A percentile compares a stretch with the other conserved stretches of the same genome.
Conservation (phyloP, 495 filamentous ascomycete species). For the Choiromyces venosus region DNA sequence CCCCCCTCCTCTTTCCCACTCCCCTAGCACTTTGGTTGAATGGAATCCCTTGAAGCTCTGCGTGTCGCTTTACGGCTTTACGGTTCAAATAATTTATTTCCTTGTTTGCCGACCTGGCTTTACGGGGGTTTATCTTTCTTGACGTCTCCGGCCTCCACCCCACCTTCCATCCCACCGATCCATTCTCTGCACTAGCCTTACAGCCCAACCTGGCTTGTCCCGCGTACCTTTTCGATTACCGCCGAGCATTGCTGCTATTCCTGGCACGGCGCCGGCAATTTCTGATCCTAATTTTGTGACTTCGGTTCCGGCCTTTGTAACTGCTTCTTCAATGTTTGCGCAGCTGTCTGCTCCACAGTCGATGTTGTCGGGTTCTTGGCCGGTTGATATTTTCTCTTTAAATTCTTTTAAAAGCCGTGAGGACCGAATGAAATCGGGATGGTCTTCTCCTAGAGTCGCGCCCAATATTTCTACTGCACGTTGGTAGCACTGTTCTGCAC, state of each 20-base stretch:
- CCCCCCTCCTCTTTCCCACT: too few relatives aligned
- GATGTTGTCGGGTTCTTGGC: too few relatives aligned
- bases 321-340: background rate
- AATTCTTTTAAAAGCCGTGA: background rate
- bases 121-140: background rate
- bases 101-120: too few relatives aligned
- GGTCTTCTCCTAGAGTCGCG: background rate
- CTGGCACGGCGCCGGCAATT: too few relatives aligned
- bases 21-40: background rate
- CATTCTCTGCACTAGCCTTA: background rate
- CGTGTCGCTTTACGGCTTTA: background rate
- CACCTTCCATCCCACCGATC: background rate
- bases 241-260: background rate
- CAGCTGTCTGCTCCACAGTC: too few relatives aligned
- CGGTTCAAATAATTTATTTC: too few relatives aligned
- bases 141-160: background rate
- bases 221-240: background rate
- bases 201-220: background rate
- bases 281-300: background rate
- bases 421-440: background rate
- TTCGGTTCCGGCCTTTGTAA: background rate
- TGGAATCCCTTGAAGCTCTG: background rate
- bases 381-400: background rate
- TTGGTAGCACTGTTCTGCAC: background rate
- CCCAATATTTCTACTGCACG: background rate